These are phyloP conservation scores for Rhododendron simsii DNA, from an alignment of 148 eudicot genomes.

Conservation along the genomic window DNA sequence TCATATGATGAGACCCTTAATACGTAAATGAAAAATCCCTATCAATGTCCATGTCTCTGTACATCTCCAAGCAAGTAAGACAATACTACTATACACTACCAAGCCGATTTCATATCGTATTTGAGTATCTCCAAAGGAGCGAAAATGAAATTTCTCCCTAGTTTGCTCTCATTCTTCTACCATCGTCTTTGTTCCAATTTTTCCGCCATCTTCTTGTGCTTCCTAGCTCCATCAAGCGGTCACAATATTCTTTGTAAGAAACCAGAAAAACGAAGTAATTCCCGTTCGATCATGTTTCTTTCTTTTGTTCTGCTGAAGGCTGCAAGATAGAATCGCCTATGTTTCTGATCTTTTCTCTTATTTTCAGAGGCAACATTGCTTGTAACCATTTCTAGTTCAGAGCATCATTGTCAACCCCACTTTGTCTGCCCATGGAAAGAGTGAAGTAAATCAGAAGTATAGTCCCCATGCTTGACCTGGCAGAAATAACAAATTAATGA, in stretches of 20 bases:
- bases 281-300: neutral
- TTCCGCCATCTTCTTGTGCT: neutral
- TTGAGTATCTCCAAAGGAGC: neutral
- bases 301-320: neutral
- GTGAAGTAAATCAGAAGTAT: slow-evolving; percentile 66
- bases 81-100: neutral
- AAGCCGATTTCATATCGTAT: neutral
- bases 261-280: neutral
- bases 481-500: neutral
- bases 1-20: neutral
- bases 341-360: neutral
- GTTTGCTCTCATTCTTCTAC: neutral
- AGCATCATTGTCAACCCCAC: slow-evolving; percentile 20
- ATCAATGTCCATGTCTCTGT: neutral
- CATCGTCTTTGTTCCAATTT: neutral
- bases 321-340: neutral
- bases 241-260: neutral
- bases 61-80: neutral
- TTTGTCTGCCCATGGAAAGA: slow-evolving; percentile 33
- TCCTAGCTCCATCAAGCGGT: neutral
- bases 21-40: neutral
- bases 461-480: slow-evolving; percentile 79
- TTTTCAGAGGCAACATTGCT: neutral
- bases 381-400: slow-evolving; percentile 23
- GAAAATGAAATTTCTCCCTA: no score